These are phyloP conservation scores for Massarina eburnea DNA, from an alignment of 2,329 filamentous ascomycete genomes.

Conservation along the genomic window DNA sequence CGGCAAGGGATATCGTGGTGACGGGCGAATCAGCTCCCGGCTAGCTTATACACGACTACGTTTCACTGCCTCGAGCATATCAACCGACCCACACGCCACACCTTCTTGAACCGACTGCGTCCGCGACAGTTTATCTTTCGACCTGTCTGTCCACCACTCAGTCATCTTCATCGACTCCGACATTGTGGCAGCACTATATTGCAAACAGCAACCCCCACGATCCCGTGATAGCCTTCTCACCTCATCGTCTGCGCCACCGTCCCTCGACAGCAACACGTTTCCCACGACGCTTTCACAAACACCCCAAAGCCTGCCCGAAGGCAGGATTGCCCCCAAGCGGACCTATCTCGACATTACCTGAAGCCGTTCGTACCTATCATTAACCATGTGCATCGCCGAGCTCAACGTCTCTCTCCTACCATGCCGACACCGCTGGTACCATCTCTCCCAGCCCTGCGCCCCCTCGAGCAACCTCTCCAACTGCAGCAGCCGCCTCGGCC, in stretches of 20 bases:
- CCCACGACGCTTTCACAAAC: constrained; percentile 26
- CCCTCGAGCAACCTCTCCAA: constrained; percentile 50
- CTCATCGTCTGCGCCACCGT: constrained; percentile 5
- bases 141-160: constrained; percentile 2
- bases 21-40: constrained; percentile 27
- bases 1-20: constrained; percentile 18
- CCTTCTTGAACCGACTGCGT: constrained; percentile 8
- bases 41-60: constrained; percentile 26
- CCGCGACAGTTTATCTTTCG: constrained; percentile 8
- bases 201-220: constrained; percentile 20
- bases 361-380: too few relatives aligned
- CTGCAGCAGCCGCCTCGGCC: constrained; percentile 48
- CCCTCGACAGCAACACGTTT: too few relatives aligned
- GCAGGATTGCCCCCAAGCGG: constrained; percentile 21
- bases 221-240: constrained; percentile 17
- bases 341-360: constrained; percentile 31
- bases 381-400: constrained; percentile 53
- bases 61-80: constrained; percentile 16
- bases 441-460: constrained; percentile 48
- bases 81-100: constrained; percentile 23
- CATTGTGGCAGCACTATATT: constrained; percentile 24
- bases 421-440: constrained; percentile 55
- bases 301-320: constrained; percentile 19
- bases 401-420: constrained; percentile 51
- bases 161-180: constrained; percentile 8